Base-by-base conservation (phyloP, 768 basidiomycete genomes). In the Serendipita sp. region DNA sequence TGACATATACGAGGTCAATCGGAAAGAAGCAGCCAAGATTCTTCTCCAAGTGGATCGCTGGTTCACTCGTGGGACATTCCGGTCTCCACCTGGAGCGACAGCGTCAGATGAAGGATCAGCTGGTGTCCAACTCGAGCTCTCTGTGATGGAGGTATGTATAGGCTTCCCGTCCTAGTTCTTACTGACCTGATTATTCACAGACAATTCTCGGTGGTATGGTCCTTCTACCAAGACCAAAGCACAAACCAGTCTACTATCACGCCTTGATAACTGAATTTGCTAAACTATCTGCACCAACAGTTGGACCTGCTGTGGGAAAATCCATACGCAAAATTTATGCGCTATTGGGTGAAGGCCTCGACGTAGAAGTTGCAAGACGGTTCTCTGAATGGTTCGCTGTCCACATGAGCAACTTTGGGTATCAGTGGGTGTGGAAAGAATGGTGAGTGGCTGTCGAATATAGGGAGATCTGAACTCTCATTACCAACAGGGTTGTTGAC, bases 391-490 rank as follows among this genome's bases (percentile, higher is more conserved):
- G 96, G 96, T 96, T 98, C 67, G 81, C 90, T 1, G 79, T 88
- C 1, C 96, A 99, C 69, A 86, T 99, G 84, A 94, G 90, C 67
- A 99, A 99, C 74, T 99, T 97, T 71, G 86, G 85, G 26, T 99
- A 97, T 74, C 84, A 86, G 68, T 98, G 96, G 96, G 91, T 96
- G 14, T 99, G 96, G 96, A 94, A 91, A 69, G 96, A 98, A 79
- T 99, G 96, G 95, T 93, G 60, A 48, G 84, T 74, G 3, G 16
- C 26, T 38, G 3, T 56, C 38, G 38, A 7, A 44, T 31, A 33
- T 51, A 14, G 31, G 53, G 60, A 60, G 20, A 56, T 33, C 20
- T 61, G 30, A 42, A 13, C 22, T 33, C 14, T 11, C n/a, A 28
- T 51, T 60, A n/a, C 34, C 20, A 66, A 3, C 61, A 98, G 95